Evolutionary conservation across 768 basidiomycete genomes (phyloP).

Genomic region (Trametes punicea): DNA sequence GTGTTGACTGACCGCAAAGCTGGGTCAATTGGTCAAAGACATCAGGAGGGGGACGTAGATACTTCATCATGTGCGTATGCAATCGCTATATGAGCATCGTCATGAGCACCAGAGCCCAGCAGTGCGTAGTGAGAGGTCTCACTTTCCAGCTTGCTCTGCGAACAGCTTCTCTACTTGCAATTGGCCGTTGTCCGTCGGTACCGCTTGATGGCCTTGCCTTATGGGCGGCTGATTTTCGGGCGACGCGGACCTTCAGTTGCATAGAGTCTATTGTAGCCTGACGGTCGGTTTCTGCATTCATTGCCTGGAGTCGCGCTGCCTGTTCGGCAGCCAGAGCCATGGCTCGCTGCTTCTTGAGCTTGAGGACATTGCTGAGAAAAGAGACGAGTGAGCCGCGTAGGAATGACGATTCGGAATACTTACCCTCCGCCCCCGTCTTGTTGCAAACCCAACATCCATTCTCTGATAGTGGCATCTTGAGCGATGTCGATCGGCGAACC

Average conservation of each 20-base stretch:
- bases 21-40: slow-evolving; percentile 1
- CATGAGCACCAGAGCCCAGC: not conserved
- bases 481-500: slow-evolving; percentile 51
- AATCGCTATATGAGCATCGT: slow-evolving; percentile 1
- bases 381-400: not conserved
- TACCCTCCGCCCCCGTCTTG: slow-evolving; percentile 61
- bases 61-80: slow-evolving; percentile 6
- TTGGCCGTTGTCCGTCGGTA: not conserved
- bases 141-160: slow-evolving; percentile 15
- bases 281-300: not conserved
- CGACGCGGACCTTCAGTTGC: slow-evolving; percentile 14
- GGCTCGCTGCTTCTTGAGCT: slow-evolving; percentile 38
- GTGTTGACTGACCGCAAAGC: slow-evolving; percentile 4
- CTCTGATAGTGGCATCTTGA: slow-evolving; percentile 34
- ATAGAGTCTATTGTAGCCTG: slow-evolving; percentile 8
- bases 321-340: not conserved
- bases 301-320: not conserved
- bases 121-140: too few relatives aligned
- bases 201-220: not conserved
- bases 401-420: slow-evolving; percentile 25
- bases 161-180: slow-evolving; percentile 3
- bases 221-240: slow-evolving; percentile 1
- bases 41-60: slow-evolving; percentile 8
- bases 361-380: slow-evolving; percentile 40
- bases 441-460: slow-evolving; percentile 57